Base-by-base conservation (phyloP, 1,284 basidiomycete genomes). In the Papiliotrema fonsecae region DNA sequence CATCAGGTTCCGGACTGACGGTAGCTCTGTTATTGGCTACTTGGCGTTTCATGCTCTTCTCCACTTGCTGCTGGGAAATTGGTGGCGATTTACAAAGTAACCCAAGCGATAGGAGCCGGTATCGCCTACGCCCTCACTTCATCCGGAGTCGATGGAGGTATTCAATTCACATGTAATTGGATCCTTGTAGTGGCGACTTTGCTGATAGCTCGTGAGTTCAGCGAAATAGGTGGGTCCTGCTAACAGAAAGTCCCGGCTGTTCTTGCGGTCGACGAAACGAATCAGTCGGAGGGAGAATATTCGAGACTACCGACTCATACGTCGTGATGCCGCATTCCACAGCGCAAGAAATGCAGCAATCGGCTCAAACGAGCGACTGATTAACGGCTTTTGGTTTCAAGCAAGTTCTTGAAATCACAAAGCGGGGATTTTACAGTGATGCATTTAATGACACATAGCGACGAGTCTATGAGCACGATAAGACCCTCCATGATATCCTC, bases 81-180 rank as follows among this genome's bases (percentile, higher is more conserved):
- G n/a, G 54, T 58, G 32, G 58, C 56, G 16, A 50, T 60, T 10
- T 60, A 60, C 56, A 60, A 60, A 46, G 39, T 38, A 7, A 48
- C 53, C 47, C 56, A 58, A 41, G 46, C 42, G 13, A 52, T 60
- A 32, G 58, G 58, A 18, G 58, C 48, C 14, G 50, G 47, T 13
- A 32, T 50, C 11, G 52, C 52, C 2, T 50, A 40, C 30, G 35
- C 31, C 4, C 26, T 54, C 1, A 54, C 49, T 11, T 47, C 55
- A 11, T 51, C 54, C 45, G 30, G 30, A 9, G 30, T 31, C 10
- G 16, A 16, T 16, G 30, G 30, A 16, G 9, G 16, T 31, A 16
- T 31, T 9, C 30, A 31, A 16, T 31, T 31, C 30, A 10, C 16
- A 16, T 10, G 30, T 16, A 31, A 31, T 16, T 31, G 30, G 30